Conservation (phyloP, 192 early-diverging fungal genomes). For the Coemansia sp. region DNA sequence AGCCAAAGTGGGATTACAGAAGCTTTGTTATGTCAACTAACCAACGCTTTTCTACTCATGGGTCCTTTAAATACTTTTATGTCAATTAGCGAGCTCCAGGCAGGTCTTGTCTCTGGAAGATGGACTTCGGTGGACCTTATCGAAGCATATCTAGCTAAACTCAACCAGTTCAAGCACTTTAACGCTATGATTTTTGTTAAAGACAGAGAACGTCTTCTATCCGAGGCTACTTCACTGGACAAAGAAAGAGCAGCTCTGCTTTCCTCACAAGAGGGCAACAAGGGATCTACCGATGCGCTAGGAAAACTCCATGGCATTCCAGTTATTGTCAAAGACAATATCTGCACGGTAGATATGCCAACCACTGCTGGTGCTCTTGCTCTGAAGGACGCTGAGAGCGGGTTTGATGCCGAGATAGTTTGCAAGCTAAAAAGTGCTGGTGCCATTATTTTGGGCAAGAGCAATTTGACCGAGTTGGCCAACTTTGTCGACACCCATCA, state of each 20-base stretch:
- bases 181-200: slow-evolving; percentile 13
- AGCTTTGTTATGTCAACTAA: too few species aligned
- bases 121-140: slow-evolving; percentile 15
- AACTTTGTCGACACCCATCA: slow-evolving; percentile 2
- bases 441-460: slow-evolving; percentile 6
- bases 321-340: slow-evolving; percentile 11
- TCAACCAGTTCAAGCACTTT: slow-evolving; percentile 3
- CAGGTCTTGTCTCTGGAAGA: slow-evolving; percentile 15
- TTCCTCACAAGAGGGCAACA: not conserved
- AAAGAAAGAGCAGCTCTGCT: not conserved
- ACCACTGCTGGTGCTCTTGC: slow-evolving; percentile 10
- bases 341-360: slow-evolving; percentile 11
- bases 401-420: slow-evolving; percentile 16
- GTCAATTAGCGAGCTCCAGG: slow-evolving; percentile 4
- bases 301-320: slow-evolving; percentile 12
- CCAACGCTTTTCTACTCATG: too few species aligned
- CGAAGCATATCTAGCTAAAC: slow-evolving; percentile 6
- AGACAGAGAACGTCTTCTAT: slow-evolving; percentile 7
- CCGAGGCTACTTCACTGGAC: slow-evolving; percentile 9
- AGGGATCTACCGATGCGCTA: not conserved
- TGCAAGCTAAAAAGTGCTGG: slow-evolving; percentile 5
- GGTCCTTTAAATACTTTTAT: too few species aligned
- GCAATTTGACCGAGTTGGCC: not conserved
- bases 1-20: too few species aligned
- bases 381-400: slow-evolving; percentile 7